phyloP scores from a whole-genome alignment of 139 green algal species.

The Ettlia oleoabundans region DNA sequence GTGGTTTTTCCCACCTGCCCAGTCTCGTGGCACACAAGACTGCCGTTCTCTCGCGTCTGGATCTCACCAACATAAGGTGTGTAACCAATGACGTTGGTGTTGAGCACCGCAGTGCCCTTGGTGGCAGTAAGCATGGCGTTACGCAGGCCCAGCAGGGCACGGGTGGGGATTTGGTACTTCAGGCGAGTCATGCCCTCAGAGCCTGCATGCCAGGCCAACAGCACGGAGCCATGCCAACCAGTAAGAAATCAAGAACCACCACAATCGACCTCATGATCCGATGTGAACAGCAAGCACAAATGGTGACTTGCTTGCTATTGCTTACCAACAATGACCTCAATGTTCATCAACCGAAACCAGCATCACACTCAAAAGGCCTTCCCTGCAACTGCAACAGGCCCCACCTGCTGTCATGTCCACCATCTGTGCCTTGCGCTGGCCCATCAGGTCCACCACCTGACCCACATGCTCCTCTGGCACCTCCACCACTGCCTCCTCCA shows the following conservation, averaged over 20 bases:
- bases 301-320: too few species aligned
- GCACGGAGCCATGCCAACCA: neutral
- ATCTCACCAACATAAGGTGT: slow-evolving; percentile 81
- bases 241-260: too few species aligned
- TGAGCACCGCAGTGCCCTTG: slow-evolving; percentile 93
- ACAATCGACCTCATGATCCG: too few species aligned
- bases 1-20: slow-evolving; percentile 54
- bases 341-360: too few species aligned
- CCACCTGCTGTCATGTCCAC: slow-evolving; percentile 76
- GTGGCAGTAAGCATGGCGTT: slow-evolving; percentile 97
- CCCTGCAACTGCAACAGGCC: too few species aligned
- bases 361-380: too few species aligned
- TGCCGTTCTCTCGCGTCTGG: slow-evolving; percentile 89
- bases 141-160: slow-evolving; percentile 91
- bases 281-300: too few species aligned
- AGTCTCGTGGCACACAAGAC: slow-evolving; percentile 88
- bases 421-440: slow-evolving; percentile 93
- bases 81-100: slow-evolving; percentile 92
- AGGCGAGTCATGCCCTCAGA: slow-evolving; percentile 66
- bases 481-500: slow-evolving; percentile 93
- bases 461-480: slow-evolving; percentile 84
- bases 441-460: slow-evolving; percentile 91
- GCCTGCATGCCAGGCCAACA: neutral
- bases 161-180: slow-evolving; percentile 92
- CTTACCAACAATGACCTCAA: too few species aligned